Conservation (phyloP, 495 filamentous ascomycete genomes). For the Penicillium salamii region DNA sequence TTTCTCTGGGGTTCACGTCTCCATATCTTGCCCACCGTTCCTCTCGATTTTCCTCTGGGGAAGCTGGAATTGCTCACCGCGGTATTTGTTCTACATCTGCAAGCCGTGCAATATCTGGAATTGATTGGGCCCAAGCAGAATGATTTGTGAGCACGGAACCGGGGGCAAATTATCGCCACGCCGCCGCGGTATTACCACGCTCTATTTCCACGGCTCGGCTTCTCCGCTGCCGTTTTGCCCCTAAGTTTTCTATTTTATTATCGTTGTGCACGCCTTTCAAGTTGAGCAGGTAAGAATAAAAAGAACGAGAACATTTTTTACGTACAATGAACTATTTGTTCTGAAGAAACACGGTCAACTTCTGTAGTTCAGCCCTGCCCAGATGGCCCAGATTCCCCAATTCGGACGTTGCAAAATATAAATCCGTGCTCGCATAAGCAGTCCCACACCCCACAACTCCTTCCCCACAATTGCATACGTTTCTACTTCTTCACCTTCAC, state of each 20-base stretch:
- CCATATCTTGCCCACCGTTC: neutral
- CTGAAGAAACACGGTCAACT: too few species aligned
- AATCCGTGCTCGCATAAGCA: conserved; percentile 6
- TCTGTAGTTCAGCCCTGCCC: too few species aligned
- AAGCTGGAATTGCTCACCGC: neutral
- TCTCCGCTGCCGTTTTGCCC: too few species aligned
- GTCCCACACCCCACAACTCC: conserved; percentile 16
- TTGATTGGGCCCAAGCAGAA: too few species aligned
- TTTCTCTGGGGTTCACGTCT: neutral
- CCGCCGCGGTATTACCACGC: conserved; percentile 1
- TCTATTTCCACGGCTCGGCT: too few species aligned
- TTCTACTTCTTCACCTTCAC: conserved; percentile 1
- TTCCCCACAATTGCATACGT: conserved; percentile 14
- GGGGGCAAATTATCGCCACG: neutral
- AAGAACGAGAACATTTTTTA: too few species aligned
- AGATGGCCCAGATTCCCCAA: too few species aligned
- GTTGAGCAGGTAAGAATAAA: too few species aligned
- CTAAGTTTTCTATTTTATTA: too few species aligned
- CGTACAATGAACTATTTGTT: too few species aligned
- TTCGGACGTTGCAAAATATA: neutral
- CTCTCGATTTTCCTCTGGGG: neutral
- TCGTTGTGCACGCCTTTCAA: too few species aligned
- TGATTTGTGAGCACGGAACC: too few species aligned
- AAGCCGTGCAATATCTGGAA: conserved; percentile 1
- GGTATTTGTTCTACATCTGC: neutral